A percentile compares a stretch with the other conserved stretches of the same genome.
Evolutionary conservation across 257 asterid species (phyloP).

Genomic region (Osmanthus fragrans): DNA sequence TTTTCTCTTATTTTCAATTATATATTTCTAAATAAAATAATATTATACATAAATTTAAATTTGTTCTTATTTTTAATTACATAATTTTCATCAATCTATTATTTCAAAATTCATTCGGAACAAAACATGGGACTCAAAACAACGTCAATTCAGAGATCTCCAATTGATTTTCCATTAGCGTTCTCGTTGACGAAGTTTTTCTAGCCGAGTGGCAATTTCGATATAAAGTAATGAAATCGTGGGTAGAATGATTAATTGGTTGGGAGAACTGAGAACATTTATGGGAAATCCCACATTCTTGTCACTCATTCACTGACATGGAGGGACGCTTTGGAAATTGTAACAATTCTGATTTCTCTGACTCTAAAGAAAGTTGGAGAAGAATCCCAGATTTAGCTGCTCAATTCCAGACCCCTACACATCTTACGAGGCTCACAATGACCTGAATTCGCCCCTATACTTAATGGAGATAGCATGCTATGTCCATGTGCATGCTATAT

Average conservation of each 20-base stretch:
- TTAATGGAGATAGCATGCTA: too few relatives aligned
- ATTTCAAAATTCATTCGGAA: too few relatives aligned
- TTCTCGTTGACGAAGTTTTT: too few relatives aligned
- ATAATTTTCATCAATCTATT: too few relatives aligned
- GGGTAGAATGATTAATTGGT: not conserved
- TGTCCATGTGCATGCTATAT: too few relatives aligned
- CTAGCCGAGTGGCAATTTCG: not conserved
- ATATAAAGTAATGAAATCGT: not conserved
- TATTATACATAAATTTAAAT: too few relatives aligned
- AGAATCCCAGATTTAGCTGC: not conserved
- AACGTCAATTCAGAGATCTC: too few relatives aligned
- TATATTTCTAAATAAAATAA: too few relatives aligned
- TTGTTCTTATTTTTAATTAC: too few relatives aligned
- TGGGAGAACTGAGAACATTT: not conserved
- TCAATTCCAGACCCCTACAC: not conserved
- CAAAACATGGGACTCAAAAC: too few relatives aligned
- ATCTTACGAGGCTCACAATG: not conserved
- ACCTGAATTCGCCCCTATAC: not conserved
- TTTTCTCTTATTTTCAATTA: too few relatives aligned
- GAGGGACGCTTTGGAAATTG: conserved; percentile 26
- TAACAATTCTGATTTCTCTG: not conserved
- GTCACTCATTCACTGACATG: conserved; percentile 1
- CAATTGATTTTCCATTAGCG: too few relatives aligned
- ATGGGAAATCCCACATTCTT: conserved; percentile 6
- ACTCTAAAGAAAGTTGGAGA: not conserved